Evolutionary conservation across 1,284 basidiomycete genomes (phyloP), one percentile per base, ranked within the genome.

Genomic region (Coriolopsis trogii): DNA sequence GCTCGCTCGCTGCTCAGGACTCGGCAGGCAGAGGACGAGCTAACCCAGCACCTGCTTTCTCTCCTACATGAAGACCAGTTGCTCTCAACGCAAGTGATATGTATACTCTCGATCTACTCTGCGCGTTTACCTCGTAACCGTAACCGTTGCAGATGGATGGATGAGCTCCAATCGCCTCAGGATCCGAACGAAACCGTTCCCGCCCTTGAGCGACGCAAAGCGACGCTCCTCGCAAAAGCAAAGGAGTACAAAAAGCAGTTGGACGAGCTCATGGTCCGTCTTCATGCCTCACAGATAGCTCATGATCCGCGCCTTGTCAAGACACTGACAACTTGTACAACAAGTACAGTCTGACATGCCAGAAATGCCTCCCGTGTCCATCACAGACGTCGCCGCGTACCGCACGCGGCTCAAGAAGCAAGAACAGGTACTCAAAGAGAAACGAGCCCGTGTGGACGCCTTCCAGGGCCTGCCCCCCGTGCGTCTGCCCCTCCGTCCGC

Each of bases 401-500:
- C 72, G 74, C 41, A 72, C 72, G 46, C 67, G 59, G 28, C 70
- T 75, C 41, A 63, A 64, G 26, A 55, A 60, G n/a, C 67, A 65
- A 41, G 72, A 73, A 46, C 63, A 70, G 23, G 64, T 66, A 4
- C 61, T 80, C n/a, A 75, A 72, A 55, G 63, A 67, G 33, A 80
- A 79, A 53, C 65, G 71, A 23, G 70, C 71, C 2, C 75, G 72
- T 53, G 57, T 80, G 8, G 67, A 70, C 44, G 71, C 74, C 4
- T 80, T 78, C 60, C 73, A 74, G 55, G 78, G 78, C 0, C 62
- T 80, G 18, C 77, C 78, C 18, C 76, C 78, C 0, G 78, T 80
- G 56, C 25, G 71, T 59, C 9, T 16, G n/a, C n/a, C n/a, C n/a
- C 7, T 16, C 41, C 33, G n/a, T 13, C 8, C 45, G 45, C 16